phyloP scores from a whole-genome alignment of 257 asterid genomes.

The Fraxinus pennsylvanica region DNA sequence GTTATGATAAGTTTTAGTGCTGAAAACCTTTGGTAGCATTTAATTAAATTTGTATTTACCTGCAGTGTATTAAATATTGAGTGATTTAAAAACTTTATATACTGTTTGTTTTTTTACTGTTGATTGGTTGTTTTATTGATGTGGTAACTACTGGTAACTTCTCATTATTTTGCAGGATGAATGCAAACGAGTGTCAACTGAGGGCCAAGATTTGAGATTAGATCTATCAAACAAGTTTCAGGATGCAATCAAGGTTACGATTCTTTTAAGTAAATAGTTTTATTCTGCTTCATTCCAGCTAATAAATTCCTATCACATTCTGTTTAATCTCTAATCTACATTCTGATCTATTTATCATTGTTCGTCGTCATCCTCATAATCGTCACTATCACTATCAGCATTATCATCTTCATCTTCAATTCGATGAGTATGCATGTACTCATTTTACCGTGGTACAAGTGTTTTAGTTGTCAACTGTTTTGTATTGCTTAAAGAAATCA shows the following conservation, averaged over 20 bases:
- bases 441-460: not conserved
- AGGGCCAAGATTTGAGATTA: slow-evolving; percentile 86
- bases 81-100: not conserved
- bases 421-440: not conserved
- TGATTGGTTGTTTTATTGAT: not conserved
- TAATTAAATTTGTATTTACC: not conserved
- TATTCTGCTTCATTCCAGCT: not conserved
- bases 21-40: not conserved
- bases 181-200: slow-evolving; percentile 85
- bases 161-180: slow-evolving; percentile 64
- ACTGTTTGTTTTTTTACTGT: not conserved
- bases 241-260: slow-evolving; percentile 89
- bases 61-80: not conserved
- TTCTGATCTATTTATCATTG: not conserved
- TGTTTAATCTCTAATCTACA: not conserved
- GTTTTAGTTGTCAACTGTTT: not conserved
- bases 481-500: not conserved
- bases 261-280: slow-evolving; percentile 1
- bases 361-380: not conserved
- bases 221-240: slow-evolving; percentile 89
- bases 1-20: not conserved
- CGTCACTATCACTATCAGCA: not conserved
- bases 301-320: not conserved
- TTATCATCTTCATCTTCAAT: not conserved
- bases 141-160: slow-evolving; percentile 3